Evolutionary conservation across 2,329 filamentous ascomycete species (phyloP), one percentile per base, ranked within the genome.

Genomic region (Talaromyces sp.): DNA sequence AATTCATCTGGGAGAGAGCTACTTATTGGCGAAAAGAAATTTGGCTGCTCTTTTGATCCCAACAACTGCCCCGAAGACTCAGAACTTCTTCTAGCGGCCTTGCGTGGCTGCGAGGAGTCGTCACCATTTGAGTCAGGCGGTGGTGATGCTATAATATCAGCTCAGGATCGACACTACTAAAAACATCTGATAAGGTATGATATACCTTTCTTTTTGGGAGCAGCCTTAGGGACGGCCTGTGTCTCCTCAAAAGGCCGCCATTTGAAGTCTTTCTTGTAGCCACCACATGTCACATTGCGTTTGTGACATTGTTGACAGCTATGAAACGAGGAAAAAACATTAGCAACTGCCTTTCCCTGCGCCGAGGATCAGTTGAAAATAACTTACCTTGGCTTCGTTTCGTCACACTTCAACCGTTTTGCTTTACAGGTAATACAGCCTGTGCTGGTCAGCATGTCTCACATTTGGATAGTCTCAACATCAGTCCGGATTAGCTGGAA

Each of bases 261-360:
- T 81, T 91, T 91, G 79, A 90, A 91, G 74, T 90, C 87, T 74
- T 90, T 91, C 75, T 87, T 89, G 77, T 91, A 91, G 40, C 89
- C 89, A 66, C 88, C 89, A 73, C 89, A 91, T 3, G 80, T 74
- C 25, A 91, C 88, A 68, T 84, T 87, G 62, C 89, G 82, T 70
- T 85, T 86, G 54, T 86, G 81, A 73, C 89, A 91, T 78, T 91
- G 88, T 66, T 86, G 81, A 71, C 89, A 91, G 25, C 81, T 83
- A 60, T 2, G 17, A 43, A 19, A 45, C 3, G 29, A 38, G 5
- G 7, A 36, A 34, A 34, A 19, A 34, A 61, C 3, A 62, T 64
- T 60, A 64, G 31, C 40, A 15, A 36, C 25, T 5, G 10, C 5
- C 13, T 0, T n/a, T 31, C 36, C 27, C 34, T 38, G 15, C 22